These are phyloP conservation scores for Ilyonectria robusta DNA, from an alignment of 2,329 filamentous ascomycete species.

Conservation along the genomic window DNA sequence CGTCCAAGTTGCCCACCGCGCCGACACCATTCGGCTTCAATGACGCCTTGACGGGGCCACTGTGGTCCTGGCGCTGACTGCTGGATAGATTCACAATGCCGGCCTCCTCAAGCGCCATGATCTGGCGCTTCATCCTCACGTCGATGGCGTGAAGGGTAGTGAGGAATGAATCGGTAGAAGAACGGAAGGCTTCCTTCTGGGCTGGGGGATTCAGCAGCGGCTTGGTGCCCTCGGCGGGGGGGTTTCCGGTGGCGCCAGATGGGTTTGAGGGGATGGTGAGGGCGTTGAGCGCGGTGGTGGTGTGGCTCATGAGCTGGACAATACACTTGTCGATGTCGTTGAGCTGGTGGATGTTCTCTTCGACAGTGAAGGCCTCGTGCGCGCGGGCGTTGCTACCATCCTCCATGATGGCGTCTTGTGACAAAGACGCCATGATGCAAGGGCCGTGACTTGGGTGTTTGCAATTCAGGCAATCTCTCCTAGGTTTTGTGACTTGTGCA, in stretches of 20 bases:
- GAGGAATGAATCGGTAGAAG: conserved; percentile 77
- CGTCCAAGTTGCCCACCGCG: conserved; percentile 77
- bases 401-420: conserved; percentile 50
- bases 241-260: conserved; percentile 19
- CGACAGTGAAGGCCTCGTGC: conserved; percentile 74
- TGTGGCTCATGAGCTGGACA: conserved; percentile 59
- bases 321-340: conserved; percentile 80
- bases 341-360: conserved; percentile 85
- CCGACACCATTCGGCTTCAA: conserved; percentile 69
- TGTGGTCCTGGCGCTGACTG: conserved; percentile 51
- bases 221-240: conserved; percentile 35
- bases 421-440: conserved; percentile 49
- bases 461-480: not conserved
- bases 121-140: conserved; percentile 76
- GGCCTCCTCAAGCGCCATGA: conserved; percentile 86
- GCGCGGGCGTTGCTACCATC: conserved; percentile 44
- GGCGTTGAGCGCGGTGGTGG: conserved; percentile 61
- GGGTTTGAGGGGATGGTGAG: conserved; percentile 55
- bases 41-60: conserved; percentile 57
- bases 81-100: conserved; percentile 73
- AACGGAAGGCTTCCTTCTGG: conserved; percentile 70
- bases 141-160: conserved; percentile 80
- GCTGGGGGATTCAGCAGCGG: conserved; percentile 59
- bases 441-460: not conserved
- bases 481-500: not conserved